phyloP scores from a whole-genome alignment of 345 rosid genomes.

The Sisymbrium irio region DNA sequence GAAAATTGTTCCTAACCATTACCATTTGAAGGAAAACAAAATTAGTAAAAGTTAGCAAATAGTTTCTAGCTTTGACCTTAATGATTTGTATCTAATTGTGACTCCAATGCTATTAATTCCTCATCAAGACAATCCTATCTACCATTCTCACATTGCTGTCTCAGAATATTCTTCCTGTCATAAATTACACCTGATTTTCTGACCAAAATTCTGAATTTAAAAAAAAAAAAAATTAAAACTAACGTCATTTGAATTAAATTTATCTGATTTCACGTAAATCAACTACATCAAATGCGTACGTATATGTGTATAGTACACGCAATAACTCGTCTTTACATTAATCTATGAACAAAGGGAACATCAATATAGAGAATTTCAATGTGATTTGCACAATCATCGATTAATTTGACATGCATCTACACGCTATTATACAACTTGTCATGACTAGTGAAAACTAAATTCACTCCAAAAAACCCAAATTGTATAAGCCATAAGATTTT shows the following conservation, averaged over 20 bases:
- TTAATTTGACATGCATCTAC: not conserved
- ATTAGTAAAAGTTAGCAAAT: not conserved
- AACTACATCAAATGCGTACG: not conserved
- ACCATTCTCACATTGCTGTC: conserved; percentile 1
- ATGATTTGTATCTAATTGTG: not conserved
- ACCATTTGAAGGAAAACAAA: not conserved
- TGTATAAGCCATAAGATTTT: not conserved
- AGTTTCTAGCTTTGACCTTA: not conserved
- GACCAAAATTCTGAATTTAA: not conserved
- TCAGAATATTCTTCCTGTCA: conserved; percentile 25
- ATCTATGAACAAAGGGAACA: conserved; percentile 30
- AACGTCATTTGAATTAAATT: not conserved
- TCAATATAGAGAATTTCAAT: conserved; percentile 2
- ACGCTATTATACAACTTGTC: not conserved
- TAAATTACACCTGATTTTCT: not conserved
- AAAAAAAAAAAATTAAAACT: too few species aligned
- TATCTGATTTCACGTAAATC: not conserved
- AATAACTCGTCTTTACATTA: not conserved
- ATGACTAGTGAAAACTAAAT: not conserved
- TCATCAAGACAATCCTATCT: not conserved
- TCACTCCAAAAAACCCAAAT: too few species aligned
- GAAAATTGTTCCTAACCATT: not conserved
- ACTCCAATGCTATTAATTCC: not conserved
- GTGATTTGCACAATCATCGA: conserved; percentile 22
- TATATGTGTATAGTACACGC: not conserved